Base-by-base conservation (phyloP, 2,329 filamentous ascomycete species). In the Mariannaea elegans region DNA sequence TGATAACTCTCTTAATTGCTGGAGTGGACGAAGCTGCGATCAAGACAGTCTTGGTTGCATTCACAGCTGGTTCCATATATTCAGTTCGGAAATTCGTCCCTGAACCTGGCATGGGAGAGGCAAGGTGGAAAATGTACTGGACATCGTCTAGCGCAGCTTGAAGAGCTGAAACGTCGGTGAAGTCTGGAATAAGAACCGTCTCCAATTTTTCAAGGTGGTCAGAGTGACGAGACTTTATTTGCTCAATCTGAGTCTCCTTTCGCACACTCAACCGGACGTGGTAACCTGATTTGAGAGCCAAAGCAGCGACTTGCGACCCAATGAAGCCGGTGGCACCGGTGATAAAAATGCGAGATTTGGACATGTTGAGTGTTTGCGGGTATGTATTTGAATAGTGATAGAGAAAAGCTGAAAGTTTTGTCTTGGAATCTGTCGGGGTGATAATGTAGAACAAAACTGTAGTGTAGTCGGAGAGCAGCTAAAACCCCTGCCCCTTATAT, bases 61-160 rank as follows among this genome's bases (percentile, higher is more conserved):
- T 36, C 12, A 65, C 58, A 2, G 52, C 58, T 7, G 63, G 63
- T 12, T 56, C 46, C 8, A 65, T 18, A 42, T 56, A 65, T 16
- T 59, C 61, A 12, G 16, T 56, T 39, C 57, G 23, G 12, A 64
- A 50, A 18, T 64, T 61, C 12, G 38, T 56, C n/a, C n/a, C n/a
- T n/a, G n/a, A n/a, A 16, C 56, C 61, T 3, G 53, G 49, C 61
- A 64, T 61, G 4, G 63, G 54, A 18, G 57, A 61, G 4, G 68
- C 70, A 23, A 69, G 52, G 52, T 71, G 68, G 13, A 75, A 65
- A 49, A 80, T 70, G 58, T 75, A 75, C 32, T 67, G 69, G 18
- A 77, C 74, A 3, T 69, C 76, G 27, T 73, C 67, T 45, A 77
- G 66, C 12, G 74, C 75, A 19, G 75, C 68, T 23, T 77, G 70